These are phyloP conservation scores for Fusarium secorum DNA, from an alignment of 2,329 filamentous ascomycete genomes.

Conservation along the genomic window DNA sequence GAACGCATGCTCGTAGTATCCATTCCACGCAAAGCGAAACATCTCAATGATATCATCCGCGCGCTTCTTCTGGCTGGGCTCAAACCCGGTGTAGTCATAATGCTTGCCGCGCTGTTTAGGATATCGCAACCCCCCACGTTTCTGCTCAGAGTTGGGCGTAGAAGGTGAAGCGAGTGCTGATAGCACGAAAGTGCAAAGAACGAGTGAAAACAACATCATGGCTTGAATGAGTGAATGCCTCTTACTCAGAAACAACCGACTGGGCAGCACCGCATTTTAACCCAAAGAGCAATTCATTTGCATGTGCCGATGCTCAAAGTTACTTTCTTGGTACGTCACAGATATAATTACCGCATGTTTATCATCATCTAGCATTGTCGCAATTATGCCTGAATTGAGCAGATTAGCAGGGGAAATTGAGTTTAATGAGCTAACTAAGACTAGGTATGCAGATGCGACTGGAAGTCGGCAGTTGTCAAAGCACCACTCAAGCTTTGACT, in stretches of 20 bases:
- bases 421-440: not conserved
- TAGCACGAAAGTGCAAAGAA: not conserved
- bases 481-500: not conserved
- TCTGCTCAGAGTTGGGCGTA: not conserved
- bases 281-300: not conserved
- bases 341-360: not conserved
- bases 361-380: not conserved
- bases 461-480: not conserved
- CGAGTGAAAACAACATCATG: not conserved
- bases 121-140: not conserved
- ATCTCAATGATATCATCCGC: conserved; percentile 10
- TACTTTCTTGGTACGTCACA: not conserved
- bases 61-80: conserved; percentile 6
- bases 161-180: not conserved
- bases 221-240: not conserved
- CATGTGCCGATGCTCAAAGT: not conserved
- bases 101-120: not conserved
- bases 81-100: conserved; percentile 19
- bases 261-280: not conserved
- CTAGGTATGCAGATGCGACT: not conserved
- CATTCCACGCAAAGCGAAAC: conserved; percentile 21
- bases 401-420: not conserved
- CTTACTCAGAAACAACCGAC: not conserved
- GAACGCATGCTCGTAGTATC: conserved; percentile 3
- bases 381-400: not conserved